A percentile compares a stretch with the other conserved stretches of the same genome.
Conservation (phyloP, 1,284 basidiomycete genomes). For the Golubevia sp. region DNA sequence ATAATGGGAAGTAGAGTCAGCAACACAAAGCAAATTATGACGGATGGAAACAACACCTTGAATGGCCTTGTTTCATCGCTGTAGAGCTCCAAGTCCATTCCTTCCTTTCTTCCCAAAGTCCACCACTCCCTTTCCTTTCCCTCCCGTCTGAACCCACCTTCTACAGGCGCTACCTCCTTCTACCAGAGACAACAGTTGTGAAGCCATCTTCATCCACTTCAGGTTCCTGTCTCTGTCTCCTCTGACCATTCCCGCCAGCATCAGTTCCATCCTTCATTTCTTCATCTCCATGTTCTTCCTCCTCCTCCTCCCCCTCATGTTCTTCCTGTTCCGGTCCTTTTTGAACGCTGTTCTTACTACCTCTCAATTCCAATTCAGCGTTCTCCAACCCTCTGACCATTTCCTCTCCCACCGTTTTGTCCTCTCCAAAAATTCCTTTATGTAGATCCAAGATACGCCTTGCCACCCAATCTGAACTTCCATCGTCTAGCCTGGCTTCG, state of each 20-base stretch:
- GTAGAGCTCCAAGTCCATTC: too few relatives aligned
- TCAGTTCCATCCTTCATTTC: constrained; percentile 16
- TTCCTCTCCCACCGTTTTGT: constrained; percentile 13
- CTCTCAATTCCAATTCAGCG: constrained; percentile 26
- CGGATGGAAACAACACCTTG: too few relatives aligned
- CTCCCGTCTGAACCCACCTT: too few relatives aligned
- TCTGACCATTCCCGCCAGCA: constrained; percentile 10
- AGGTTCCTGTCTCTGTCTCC: constrained; percentile 21
- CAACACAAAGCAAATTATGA: too few relatives aligned
- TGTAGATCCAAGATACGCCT: constrained; percentile 35
- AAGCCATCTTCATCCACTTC: constrained; percentile 48
- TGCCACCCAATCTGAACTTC: constrained; percentile 38
- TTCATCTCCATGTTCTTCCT: constrained; percentile 1
- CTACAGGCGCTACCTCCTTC: too few relatives aligned
- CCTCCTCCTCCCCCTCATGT: not conserved
- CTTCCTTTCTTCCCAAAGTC: too few relatives aligned
- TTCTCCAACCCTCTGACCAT: constrained; percentile 34
- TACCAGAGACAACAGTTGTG: constrained; percentile 27
- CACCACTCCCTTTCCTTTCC: too few relatives aligned
- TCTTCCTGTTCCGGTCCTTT: constrained; percentile 13
- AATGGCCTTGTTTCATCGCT: too few relatives aligned
- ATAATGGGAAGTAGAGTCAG: too few relatives aligned
- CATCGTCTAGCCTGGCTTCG: constrained; percentile 51
- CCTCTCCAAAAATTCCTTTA: constrained; percentile 31
- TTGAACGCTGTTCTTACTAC: constrained; percentile 17